phyloP scores from a whole-genome alignment of 768 basidiomycete genomes.

The Mycena rosella region DNA sequence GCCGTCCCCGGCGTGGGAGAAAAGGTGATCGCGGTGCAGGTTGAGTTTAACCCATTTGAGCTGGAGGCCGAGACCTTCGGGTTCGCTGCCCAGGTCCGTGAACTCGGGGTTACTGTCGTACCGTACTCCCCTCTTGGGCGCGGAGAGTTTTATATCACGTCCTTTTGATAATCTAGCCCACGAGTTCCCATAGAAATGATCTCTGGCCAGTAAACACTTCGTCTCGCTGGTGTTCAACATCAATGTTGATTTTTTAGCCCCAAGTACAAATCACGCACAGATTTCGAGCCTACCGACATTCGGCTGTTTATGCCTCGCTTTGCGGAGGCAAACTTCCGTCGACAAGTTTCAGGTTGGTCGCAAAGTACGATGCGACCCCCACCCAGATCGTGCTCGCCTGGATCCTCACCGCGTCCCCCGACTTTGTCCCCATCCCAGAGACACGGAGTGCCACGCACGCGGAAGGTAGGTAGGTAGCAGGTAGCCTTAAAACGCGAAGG shows the following conservation, averaged over 20 bases:
- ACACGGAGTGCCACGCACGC: neutral
- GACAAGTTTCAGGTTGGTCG: neutral
- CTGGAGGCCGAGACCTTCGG: slow-evolving; percentile 29
- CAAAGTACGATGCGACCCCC: slow-evolving; percentile 4
- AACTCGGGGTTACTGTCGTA: slow-evolving; percentile 45
- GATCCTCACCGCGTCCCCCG: slow-evolving; percentile 2
- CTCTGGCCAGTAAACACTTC: neutral
- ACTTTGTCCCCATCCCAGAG: slow-evolving; percentile 5
- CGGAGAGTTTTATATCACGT: slow-evolving; percentile 29
- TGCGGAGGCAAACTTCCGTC: neutral
- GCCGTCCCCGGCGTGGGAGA: slow-evolving; percentile 40
- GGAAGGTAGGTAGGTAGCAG: too few species aligned
- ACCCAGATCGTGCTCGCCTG: slow-evolving; percentile 1
- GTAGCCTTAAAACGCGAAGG: slow-evolving; percentile 3
- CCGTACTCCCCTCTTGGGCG: slow-evolving; percentile 47
- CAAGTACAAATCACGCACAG: slow-evolving; percentile 6
- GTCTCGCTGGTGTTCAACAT: too few species aligned
- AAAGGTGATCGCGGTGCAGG: slow-evolving; percentile 40
- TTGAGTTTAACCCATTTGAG: slow-evolving; percentile 42
- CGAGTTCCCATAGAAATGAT: slow-evolving; percentile 4
- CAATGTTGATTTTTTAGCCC: neutral
- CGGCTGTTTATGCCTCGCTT: slow-evolving; percentile 11
- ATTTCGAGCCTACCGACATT: neutral
- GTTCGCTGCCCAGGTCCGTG: slow-evolving; percentile 37
- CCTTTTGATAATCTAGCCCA: neutral